Base-by-base conservation (phyloP, 345 rosid genomes). In the Acer yangbiense region DNA sequence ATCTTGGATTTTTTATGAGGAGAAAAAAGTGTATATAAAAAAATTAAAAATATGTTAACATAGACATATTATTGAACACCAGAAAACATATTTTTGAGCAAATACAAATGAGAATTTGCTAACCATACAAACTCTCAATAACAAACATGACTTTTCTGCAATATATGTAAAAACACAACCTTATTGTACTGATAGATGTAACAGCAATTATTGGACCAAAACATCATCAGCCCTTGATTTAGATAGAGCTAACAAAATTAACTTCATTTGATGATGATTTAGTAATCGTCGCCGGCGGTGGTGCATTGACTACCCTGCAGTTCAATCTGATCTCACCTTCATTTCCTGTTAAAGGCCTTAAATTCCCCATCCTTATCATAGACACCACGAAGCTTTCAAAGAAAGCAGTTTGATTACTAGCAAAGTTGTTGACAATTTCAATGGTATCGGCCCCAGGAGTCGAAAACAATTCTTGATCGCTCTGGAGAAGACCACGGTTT, bases 301-400 rank as follows among this genome's bases (percentile, higher is more conserved):
- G 50, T 46, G 50, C 0, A 54, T 90, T 88, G 55, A 88, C 91
- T 21, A 41, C 78, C 1, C 86, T 84, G 81, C 96, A 92, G 8
- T 86, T 85, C 80, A 54, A 65, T 78, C 94, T 90, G 62, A 92
- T 83, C 81, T 92, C 87, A 27, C 96, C 93, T 20, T 18, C 73
- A 41, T 50, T 83, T n/a, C 93, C 93, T 0, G 92, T 83, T 50
- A 89, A 76, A 0, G 81, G 81, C 71, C 82, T 76, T 21, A 91
- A 80, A 62, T 88, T 90, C 46, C 96, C 96, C 96, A 92, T 90
- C 4, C 82, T 83, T 21, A 88, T 83, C 94, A 92, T 92, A 12
- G 94, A 90, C 32, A 18, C 62, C 67, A 50, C 87, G 76, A 92
- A 92, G 76, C 85, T 83, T 46, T 87, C 77, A 57, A 92, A 90